Evolutionary conservation across 495 filamentous ascomycete species (phyloP), one percentile per base, ranked within the genome.

Genomic region (Aspergillus nanangensis): DNA sequence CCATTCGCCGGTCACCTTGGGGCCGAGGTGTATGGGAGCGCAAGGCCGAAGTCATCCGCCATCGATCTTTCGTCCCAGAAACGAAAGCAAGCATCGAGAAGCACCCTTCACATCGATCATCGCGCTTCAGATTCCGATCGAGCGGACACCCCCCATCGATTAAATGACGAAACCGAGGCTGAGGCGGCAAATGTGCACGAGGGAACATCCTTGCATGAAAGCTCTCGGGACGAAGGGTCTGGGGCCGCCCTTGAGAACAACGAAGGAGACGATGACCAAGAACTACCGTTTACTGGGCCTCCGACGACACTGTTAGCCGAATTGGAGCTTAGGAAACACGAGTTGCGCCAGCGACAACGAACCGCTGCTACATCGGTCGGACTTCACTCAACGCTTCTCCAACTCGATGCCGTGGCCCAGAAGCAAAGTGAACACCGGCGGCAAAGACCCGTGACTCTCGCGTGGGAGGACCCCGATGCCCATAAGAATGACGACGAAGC

Each of bases 281-380:
- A 73, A 23, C 56, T 62, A 5, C 77, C 75, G 8, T 89, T 77
- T 43, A 69, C 80, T 33, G 88, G 86, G 0, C 76, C 81, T 15
- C 93, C 93, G 4, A 95, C 87, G 3, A 98, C 93, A 1, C 76
- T 98, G 0, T 78, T 98, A 17, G 94, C 94, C 2, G 93, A 98
- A 59, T 72, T 98, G 14, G 87, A 96, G 62, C 69, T 93, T 38
- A 82, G 93, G 21, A 97, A 97, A 59, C 80, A 83, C 29, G 86
- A 92, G 50, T 81, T 89, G 53, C 86, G 87, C 61, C 72, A 78
- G 37, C 80, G 93, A 35, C 89, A 77, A 29, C 80, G 83, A 9
- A 87, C 86, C 2, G 77, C 80, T 4, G 70, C 80, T 20, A 80
- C 74, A 25, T 75, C 78, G 1, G 80, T 84, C 33, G 90, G 90